phyloP scores from a whole-genome alignment of 106 monocot species.

The Acanthochlamys bracteata region DNA sequence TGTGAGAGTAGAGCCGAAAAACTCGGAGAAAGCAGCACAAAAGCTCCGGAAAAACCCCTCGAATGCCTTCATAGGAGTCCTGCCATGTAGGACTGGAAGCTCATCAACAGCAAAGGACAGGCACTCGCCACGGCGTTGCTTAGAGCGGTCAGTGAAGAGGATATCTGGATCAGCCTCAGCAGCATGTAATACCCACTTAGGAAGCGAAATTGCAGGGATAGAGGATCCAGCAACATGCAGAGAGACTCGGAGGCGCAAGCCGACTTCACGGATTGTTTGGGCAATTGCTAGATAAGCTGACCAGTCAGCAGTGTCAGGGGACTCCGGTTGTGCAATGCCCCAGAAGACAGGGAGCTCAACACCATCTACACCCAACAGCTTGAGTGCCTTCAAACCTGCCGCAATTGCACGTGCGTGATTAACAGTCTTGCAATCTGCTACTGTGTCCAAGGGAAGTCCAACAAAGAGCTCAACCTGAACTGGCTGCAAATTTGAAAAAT shows the following conservation, averaged over 20 bases:
- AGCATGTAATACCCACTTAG: slow-evolving; percentile 28
- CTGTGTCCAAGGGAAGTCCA: slow-evolving; percentile 53
- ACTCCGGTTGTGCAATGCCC: slow-evolving; percentile 45
- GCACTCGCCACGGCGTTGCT: slow-evolving; percentile 29
- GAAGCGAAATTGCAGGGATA: slow-evolving; percentile 25
- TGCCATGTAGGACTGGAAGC: slow-evolving; percentile 45
- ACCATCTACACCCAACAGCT: slow-evolving; percentile 60
- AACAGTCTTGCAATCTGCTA: slow-evolving; percentile 32
- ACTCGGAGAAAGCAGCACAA: slow-evolving; percentile 24
- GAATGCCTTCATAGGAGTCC: slow-evolving; percentile 37
- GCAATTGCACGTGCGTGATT: slow-evolving; percentile 59
- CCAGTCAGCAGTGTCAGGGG: slow-evolving; percentile 27
- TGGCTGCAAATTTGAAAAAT: not conserved
- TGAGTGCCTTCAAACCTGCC: slow-evolving; percentile 56
- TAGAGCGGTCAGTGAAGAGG: slow-evolving; percentile 41
- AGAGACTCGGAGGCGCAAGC: slow-evolving; percentile 42
- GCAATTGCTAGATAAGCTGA: slow-evolving; percentile 37
- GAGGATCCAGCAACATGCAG: slow-evolving; percentile 30
- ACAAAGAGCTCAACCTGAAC: slow-evolving; percentile 35
- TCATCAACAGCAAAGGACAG: slow-evolving; percentile 60
- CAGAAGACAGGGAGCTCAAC: slow-evolving; percentile 69
- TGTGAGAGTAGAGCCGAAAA: slow-evolving; percentile 59
- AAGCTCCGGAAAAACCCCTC: slow-evolving; percentile 44
- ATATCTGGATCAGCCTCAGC: slow-evolving; percentile 46
- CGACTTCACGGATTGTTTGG: slow-evolving; percentile 39